phyloP scores from a whole-genome alignment of 805 yeast species.

The Saccharomycopsis fermentans region DNA sequence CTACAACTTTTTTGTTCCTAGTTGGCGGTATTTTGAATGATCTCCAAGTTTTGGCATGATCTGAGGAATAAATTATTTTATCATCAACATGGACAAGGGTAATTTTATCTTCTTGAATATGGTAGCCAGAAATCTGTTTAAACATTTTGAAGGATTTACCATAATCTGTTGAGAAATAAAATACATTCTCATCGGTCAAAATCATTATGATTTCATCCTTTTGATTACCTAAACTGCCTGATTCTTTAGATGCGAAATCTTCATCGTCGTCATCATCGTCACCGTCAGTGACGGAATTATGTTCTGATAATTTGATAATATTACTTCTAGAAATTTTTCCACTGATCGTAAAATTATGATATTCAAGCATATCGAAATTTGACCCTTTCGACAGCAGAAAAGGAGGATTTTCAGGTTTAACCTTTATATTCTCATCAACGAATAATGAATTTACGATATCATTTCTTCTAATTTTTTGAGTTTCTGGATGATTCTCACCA shows the following conservation, averaged over 20 bases:
- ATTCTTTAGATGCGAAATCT: background rate
- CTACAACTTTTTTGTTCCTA: background rate
- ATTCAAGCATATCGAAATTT: background rate
- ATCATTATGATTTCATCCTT: slow-evolving; percentile 1
- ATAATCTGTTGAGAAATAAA: background rate
- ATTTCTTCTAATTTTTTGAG: background rate
- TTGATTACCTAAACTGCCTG: background rate
- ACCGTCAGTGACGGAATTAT: background rate
- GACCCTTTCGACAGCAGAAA: background rate
- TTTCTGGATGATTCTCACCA: slow-evolving; percentile 8
- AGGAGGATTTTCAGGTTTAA: slow-evolving; percentile 1
- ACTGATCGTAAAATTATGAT: background rate
- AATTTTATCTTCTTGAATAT: background rate
- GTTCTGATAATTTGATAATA: background rate
- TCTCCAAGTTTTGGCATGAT: slow-evolving; percentile 49
- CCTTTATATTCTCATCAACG: slow-evolving; percentile 8
- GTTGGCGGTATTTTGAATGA: slow-evolving; percentile 21
- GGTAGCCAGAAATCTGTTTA: background rate
- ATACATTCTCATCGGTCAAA: slow-evolving; percentile 3
- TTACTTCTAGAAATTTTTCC: background rate
- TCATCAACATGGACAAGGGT: background rate
- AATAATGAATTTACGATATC: background rate
- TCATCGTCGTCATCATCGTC: slow-evolving; percentile 5
- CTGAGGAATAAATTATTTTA: slow-evolving; percentile 52
- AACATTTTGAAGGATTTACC: background rate